Evolutionary conservation across 495 filamentous ascomycete genomes (phyloP).

Genomic region (Annulohypoxylon maeteangense): DNA sequence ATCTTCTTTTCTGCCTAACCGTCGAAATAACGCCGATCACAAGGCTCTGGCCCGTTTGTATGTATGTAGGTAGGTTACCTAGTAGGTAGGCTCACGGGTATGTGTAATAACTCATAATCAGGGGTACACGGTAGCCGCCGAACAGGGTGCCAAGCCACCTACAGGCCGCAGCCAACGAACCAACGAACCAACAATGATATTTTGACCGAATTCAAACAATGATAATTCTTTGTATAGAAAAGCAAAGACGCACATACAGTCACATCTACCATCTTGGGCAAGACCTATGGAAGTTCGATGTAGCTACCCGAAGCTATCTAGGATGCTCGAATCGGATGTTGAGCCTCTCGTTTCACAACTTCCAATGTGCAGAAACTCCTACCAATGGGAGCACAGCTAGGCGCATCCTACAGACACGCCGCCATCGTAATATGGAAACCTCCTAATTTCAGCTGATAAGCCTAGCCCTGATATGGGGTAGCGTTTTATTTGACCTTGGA

Average conservation of each 20-base stretch:
- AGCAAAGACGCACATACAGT: too few species aligned
- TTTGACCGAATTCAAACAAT: neutral
- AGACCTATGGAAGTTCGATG: neutral
- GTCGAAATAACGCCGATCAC: neutral
- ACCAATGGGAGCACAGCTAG: neutral
- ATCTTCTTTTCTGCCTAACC: neutral
- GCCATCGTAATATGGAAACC: neutral
- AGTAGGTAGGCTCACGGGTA: neutral
- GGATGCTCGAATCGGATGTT: slow-evolving; percentile 8
- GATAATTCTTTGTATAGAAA: neutral
- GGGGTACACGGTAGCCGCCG: slow-evolving; percentile 6
- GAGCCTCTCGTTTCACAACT: neutral
- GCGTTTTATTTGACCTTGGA: neutral
- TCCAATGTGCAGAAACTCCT: neutral
- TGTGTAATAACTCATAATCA: neutral
- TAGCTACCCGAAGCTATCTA: neutral
- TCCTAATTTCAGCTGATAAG: neutral
- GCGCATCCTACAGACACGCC: neutral
- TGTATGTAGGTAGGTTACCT: too few species aligned
- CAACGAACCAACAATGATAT: neutral
- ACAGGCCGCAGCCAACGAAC: slow-evolving; percentile 3
- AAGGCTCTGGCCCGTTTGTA: too few species aligned
- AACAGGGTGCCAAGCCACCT: slow-evolving; percentile 20
- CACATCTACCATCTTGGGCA: neutral
- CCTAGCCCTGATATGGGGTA: neutral